These are phyloP conservation scores for Stephania japonica DNA, from an alignment of 164 flowering plant genomes.

Conservation along the genomic window DNA sequence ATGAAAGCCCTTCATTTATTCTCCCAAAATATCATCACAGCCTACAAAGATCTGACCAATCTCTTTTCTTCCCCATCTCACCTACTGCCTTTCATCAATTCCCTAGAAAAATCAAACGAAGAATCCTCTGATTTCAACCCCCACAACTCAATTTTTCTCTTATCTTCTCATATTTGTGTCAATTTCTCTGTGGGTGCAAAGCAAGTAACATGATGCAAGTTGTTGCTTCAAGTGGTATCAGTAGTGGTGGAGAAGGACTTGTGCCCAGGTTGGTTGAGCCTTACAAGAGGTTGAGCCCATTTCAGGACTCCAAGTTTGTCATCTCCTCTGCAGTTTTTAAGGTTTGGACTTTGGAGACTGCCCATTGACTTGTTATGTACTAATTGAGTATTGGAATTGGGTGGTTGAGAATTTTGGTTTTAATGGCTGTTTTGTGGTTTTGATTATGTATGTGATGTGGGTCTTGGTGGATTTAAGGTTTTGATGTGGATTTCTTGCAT, in stretches of 20 bases:
- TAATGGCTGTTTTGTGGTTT: neutral
- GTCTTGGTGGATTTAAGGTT: neutral
- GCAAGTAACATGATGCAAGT: conserved; percentile 1
- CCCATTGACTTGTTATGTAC: neutral
- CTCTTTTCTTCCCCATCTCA: neutral
- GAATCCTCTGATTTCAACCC: neutral
- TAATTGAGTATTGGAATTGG: neutral
- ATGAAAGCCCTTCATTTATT: no score
- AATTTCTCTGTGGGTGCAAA: neutral
- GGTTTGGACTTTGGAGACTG: conserved; percentile 20
- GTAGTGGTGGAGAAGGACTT: conserved; percentile 23
- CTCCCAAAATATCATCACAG: no score
- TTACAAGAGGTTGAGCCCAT: conserved; percentile 18
- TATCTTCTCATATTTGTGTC: neutral
- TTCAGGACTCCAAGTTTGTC: conserved; percentile 21
- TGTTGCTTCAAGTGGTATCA: conserved; percentile 25
- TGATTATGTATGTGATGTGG: neutral
- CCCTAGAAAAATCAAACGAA: neutral
- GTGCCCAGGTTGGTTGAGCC: conserved; percentile 25
- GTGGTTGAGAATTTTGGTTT: neutral
- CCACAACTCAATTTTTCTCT: neutral
- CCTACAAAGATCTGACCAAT: no score
- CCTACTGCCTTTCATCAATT: neutral
- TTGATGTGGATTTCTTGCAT: neutral
- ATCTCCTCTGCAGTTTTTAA: conserved; percentile 27